phyloP scores from a whole-genome alignment of 2,329 filamentous ascomycete genomes.

The Sarocladium strictum region DNA sequence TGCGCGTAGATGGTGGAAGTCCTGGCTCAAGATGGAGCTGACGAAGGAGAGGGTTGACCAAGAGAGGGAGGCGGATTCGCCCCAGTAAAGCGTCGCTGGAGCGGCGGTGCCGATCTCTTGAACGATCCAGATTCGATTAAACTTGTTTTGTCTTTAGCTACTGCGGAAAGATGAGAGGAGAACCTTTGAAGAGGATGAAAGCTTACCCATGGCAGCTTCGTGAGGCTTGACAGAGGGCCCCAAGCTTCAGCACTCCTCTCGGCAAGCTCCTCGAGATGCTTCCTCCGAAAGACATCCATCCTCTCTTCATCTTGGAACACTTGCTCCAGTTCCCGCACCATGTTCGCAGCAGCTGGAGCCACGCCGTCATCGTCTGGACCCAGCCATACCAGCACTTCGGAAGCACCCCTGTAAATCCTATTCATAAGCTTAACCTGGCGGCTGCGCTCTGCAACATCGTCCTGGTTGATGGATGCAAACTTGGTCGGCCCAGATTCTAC shows the following conservation, averaged over 20 bases:
- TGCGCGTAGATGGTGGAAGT: slow-evolving; percentile 25
- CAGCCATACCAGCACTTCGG: slow-evolving; percentile 29
- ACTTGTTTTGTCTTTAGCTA: slow-evolving; percentile 16
- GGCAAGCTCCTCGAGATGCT: slow-evolving; percentile 23
- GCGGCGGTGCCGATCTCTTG: slow-evolving; percentile 30
- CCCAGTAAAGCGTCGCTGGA: slow-evolving; percentile 28
- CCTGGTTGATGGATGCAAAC: slow-evolving; percentile 36
- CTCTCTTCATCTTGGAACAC: slow-evolving; percentile 24
- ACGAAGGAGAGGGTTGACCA: slow-evolving; percentile 27
- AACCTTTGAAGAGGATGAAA: neutral
- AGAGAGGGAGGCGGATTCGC: slow-evolving; percentile 21
- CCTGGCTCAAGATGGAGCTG: slow-evolving; percentile 24
- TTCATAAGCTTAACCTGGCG: slow-evolving; percentile 33
- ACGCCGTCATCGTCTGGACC: slow-evolving; percentile 22
- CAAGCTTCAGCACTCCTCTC: slow-evolving; percentile 22
- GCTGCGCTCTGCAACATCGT: slow-evolving; percentile 26
- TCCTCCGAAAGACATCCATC: slow-evolving; percentile 21
- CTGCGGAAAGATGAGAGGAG: neutral
- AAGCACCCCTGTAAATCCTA: slow-evolving; percentile 27
- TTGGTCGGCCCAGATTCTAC: slow-evolving; percentile 33
- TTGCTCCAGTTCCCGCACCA: slow-evolving; percentile 21
- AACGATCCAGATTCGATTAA: slow-evolving; percentile 30
- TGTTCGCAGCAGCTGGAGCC: slow-evolving; percentile 21
- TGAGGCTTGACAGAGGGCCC: slow-evolving; percentile 26
- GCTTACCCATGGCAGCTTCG: slow-evolving; percentile 27